phyloP scores from a whole-genome alignment of 1,284 basidiomycete genomes.

The Grifola frondosa region DNA sequence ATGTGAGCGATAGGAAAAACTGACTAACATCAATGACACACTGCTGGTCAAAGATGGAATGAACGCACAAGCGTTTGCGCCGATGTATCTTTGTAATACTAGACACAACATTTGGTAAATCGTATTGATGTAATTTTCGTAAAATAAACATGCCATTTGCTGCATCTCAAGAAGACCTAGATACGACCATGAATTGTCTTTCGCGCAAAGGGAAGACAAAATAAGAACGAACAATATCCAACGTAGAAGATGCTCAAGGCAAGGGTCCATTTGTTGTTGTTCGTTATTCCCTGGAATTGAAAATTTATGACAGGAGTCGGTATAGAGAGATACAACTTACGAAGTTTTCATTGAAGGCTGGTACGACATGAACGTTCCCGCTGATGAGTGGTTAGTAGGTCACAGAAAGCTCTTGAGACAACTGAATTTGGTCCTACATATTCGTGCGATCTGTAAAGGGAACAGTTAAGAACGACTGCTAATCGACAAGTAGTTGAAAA shows the following conservation, averaged over 20 bases:
- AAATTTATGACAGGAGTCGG: not conserved
- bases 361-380: slow-evolving; percentile 53
- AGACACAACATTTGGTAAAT: no score
- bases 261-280: slow-evolving; percentile 54
- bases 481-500: not conserved
- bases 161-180: slow-evolving; percentile 53
- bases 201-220: not conserved
- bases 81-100: slow-evolving; percentile 56
- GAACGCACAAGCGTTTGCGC: slow-evolving; percentile 53
- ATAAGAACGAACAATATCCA: slow-evolving; percentile 48
- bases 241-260: slow-evolving; percentile 58
- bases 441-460: slow-evolving; percentile 47
- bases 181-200: not conserved
- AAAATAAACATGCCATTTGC: slow-evolving; percentile 41
- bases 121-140: no score
- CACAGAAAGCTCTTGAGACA: not conserved
- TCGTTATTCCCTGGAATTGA: slow-evolving; percentile 44
- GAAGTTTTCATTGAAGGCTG: slow-evolving; percentile 52
- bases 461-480: not conserved
- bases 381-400: slow-evolving; percentile 26
- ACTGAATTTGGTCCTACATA: slow-evolving; percentile 36
- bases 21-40: slow-evolving; percentile 18
- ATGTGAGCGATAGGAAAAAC: slow-evolving; percentile 51
- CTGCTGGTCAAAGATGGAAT: not conserved
- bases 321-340: slow-evolving; percentile 30